phyloP scores from a whole-genome alignment of 2,329 filamentous ascomycete species.

The Thielaviopsis musarum region DNA sequence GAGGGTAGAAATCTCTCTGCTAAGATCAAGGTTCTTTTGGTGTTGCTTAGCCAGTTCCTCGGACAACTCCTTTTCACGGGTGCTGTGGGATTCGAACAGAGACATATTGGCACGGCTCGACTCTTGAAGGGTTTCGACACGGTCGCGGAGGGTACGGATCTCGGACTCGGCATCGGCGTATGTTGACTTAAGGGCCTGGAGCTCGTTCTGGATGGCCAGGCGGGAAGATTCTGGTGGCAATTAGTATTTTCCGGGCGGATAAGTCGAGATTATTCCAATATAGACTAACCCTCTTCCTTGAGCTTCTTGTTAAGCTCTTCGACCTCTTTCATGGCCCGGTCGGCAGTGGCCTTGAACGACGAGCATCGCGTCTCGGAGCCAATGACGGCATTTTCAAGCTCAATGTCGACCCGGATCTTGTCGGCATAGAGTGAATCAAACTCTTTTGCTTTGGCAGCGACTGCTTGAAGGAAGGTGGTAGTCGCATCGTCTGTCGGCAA shows the following conservation, averaged over 20 bases:
- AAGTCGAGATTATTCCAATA: not conserved
- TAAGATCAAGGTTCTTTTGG: slow-evolving; percentile 68
- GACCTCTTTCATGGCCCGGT: slow-evolving; percentile 70
- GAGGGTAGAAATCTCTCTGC: slow-evolving; percentile 62
- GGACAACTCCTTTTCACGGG: slow-evolving; percentile 68
- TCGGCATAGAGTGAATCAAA: slow-evolving; percentile 69
- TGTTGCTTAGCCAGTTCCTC: slow-evolving; percentile 80
- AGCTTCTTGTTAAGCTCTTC: slow-evolving; percentile 68
- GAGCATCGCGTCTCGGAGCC: slow-evolving; percentile 70
- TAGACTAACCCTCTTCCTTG: slow-evolving; percentile 55
- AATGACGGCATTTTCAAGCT: slow-evolving; percentile 79
- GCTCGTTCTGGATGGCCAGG: slow-evolving; percentile 62
- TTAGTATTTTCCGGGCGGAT: not conserved
- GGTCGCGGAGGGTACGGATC: slow-evolving; percentile 59
- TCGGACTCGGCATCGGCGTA: slow-evolving; percentile 59
- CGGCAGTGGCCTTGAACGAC: slow-evolving; percentile 61
- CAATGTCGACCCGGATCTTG: slow-evolving; percentile 78
- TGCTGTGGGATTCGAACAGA: slow-evolving; percentile 77
- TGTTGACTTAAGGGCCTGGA: slow-evolving; percentile 61
- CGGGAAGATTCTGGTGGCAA: slow-evolving; percentile 49
- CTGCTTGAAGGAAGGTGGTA: slow-evolving; percentile 52
- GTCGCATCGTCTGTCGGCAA: slow-evolving; percentile 59
- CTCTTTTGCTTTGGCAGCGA: slow-evolving; percentile 66
- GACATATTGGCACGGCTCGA: slow-evolving; percentile 84
- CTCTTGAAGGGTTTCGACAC: slow-evolving; percentile 72